A percentile compares a stretch with the other conserved stretches of the same genome.
Conservation (phyloP, 2,329 filamentous ascomycete species). For the Ophiostoma triangulosporum region DNA sequence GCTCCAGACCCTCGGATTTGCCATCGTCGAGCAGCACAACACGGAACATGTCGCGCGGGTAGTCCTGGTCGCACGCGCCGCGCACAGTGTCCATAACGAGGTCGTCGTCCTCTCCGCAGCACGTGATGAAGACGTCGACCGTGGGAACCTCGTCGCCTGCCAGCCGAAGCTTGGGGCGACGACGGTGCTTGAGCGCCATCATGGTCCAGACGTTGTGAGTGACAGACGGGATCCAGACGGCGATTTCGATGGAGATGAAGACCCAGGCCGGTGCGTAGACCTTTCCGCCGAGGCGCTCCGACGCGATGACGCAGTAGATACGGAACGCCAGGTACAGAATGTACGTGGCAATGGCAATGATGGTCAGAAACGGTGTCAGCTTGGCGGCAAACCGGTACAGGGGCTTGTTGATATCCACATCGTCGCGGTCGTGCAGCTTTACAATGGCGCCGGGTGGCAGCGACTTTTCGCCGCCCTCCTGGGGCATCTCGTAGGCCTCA, state of each 20-base stretch:
- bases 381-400: conserved; percentile 26
- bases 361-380: conserved; percentile 26
- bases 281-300: conserved; percentile 27
- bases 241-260: conserved; percentile 41
- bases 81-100: conserved; percentile 42
- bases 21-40: conserved; percentile 46
- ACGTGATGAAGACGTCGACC: conserved; percentile 44
- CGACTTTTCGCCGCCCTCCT: conserved; percentile 20
- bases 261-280: conserved; percentile 27
- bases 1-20: conserved; percentile 27
- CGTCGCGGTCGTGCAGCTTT: conserved; percentile 30
- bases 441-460: conserved; percentile 23
- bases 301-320: conserved; percentile 36
- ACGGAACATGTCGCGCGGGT: conserved; percentile 37
- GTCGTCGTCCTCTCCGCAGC: conserved; percentile 42
- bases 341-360: conserved; percentile 24
- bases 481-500: conserved; percentile 12
- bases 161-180: conserved; percentile 36
- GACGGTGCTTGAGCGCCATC: conserved; percentile 40
- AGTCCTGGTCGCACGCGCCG: conserved; percentile 40
- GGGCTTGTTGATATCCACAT: conserved; percentile 28
- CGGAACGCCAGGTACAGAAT: conserved; percentile 37
- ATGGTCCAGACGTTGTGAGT: conserved; percentile 46
- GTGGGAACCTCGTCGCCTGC: conserved; percentile 34
- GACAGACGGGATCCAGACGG: conserved; percentile 38